Evolutionary conservation across 768 basidiomycete species (phyloP).

Genomic region (Tricholoma terreum): DNA sequence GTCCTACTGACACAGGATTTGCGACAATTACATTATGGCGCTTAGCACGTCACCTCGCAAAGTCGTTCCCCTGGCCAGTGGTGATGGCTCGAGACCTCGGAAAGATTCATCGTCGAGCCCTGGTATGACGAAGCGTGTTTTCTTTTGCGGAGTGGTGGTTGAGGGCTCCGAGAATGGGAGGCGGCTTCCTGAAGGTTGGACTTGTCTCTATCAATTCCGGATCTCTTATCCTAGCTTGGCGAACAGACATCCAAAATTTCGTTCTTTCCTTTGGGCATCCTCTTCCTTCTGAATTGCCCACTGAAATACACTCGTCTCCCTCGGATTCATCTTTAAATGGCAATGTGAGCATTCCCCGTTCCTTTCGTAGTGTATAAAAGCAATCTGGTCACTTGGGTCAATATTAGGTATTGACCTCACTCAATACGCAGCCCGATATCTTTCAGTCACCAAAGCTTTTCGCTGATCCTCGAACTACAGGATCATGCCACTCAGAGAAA

Average conservation of each 20-base stretch:
- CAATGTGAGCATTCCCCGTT: conserved; percentile 38
- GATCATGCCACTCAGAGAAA: conserved; percentile 44
- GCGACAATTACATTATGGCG: conserved; percentile 42
- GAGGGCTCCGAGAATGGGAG: conserved; percentile 75
- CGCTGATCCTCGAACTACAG: conserved; percentile 20
- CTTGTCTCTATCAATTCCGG: conserved; percentile 10
- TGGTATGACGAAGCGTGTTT: conserved; percentile 71
- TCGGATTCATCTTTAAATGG: conserved; percentile 36
- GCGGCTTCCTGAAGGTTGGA: conserved; percentile 62
- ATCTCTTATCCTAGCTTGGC: conserved; percentile 9
- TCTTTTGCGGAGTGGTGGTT: conserved; percentile 87
- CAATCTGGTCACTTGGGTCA: background rate
- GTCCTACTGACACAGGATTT: background rate
- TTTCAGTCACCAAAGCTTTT: background rate
- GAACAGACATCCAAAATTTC: conserved; percentile 72
- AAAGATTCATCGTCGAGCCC: conserved; percentile 34
- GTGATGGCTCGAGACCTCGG: conserved; percentile 53
- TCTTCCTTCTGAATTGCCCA: conserved; percentile 50
- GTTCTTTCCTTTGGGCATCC: conserved; percentile 74
- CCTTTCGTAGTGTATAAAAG: background rate
- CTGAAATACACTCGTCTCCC: conserved; percentile 43
- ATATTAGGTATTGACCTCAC: background rate
- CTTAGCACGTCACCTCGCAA: conserved; percentile 71
- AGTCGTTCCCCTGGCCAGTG: conserved; percentile 66
- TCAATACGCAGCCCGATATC: background rate